Conservation (phyloP, 2,329 filamentous ascomycete species). For the Alternaria brassicicola region DNA sequence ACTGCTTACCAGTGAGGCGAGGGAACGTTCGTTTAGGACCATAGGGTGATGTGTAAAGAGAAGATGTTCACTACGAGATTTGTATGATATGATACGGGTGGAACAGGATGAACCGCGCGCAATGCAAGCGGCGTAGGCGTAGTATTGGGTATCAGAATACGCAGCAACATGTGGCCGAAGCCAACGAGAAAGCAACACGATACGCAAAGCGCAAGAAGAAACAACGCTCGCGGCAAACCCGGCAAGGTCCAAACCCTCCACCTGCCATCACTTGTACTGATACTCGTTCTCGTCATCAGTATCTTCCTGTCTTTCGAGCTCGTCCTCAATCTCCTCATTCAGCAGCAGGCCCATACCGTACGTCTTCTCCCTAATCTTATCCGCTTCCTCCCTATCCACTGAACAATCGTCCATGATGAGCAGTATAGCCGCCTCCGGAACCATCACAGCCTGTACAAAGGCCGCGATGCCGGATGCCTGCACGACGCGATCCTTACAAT, state of each 20-base stretch:
- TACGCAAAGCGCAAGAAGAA: not conserved
- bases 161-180: not conserved
- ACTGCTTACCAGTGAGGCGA: not conserved
- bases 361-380: constrained; percentile 69
- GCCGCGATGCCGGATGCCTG: constrained; percentile 37
- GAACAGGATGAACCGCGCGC: not conserved
- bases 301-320: constrained; percentile 35
- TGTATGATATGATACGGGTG: not conserved
- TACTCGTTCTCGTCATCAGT: constrained; percentile 25
- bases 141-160: not conserved
- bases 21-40: not conserved
- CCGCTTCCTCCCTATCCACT: constrained; percentile 53
- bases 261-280: not conserved
- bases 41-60: not conserved
- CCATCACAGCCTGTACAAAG: constrained; percentile 60
- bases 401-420: constrained; percentile 65
- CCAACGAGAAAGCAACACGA: not conserved
- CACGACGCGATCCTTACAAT: constrained; percentile 38
- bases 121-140: not conserved
- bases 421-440: constrained; percentile 68
- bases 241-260: too few relatives aligned
- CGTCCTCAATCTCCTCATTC: constrained; percentile 68
- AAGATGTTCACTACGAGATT: rapidly evolving
- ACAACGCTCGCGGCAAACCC: not conserved
- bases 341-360: constrained; percentile 70